Base-by-base conservation (phyloP, 768 basidiomycete genomes). In the Leucocoprinus leucothites region DNA sequence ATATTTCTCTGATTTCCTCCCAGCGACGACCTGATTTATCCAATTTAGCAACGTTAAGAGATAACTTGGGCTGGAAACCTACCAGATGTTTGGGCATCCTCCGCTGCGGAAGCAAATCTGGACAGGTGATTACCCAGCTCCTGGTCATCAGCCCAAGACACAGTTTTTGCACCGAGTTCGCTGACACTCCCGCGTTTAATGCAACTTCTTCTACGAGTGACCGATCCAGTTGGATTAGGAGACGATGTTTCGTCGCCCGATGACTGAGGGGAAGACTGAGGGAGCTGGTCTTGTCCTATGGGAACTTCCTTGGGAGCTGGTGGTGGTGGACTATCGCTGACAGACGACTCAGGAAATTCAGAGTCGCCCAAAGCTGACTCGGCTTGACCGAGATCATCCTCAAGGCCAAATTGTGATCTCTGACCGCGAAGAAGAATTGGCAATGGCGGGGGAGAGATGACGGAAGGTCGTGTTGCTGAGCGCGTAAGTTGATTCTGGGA, bases 141-240 rank as follows among this genome's bases (percentile, higher is more conserved):
- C 11, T 75, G 77, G 56, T 84, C 79, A 69, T 87, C 87, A 22
- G 87, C 87, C 87, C 87, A 89, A 35, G 86, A 86, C 7, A 89
- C 87, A 4, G 81, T 79, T 69, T 89, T 89, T 16, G 75, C 68
- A 31, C 54, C 54, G 25, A 82, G 71, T 57, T 85, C 82, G 40
- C 78, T 81, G 57, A 79, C 69, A 60, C 77, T 79, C 19, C 70
- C 72, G 53, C 84, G 80, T 67, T 81, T 87, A 59, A 89, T 77
- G 61, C 83, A 86, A 60, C 87, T 89, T 56, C 84, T 74, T 57
- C 81, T 71, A 52, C 76, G 81, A 35, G 73, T 70, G 9, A 76
- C 59, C 14, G 68, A 71, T 36, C 45, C 49, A 13, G 47, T 53
- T 19, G 34, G 51, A 24, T 44, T 26, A 13, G 40, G 53, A n/a